Evolutionary conservation across 2,329 filamentous ascomycete genomes (phyloP), one percentile per base, ranked within the genome.

Genomic region (Scleromitrula shiraiana): DNA sequence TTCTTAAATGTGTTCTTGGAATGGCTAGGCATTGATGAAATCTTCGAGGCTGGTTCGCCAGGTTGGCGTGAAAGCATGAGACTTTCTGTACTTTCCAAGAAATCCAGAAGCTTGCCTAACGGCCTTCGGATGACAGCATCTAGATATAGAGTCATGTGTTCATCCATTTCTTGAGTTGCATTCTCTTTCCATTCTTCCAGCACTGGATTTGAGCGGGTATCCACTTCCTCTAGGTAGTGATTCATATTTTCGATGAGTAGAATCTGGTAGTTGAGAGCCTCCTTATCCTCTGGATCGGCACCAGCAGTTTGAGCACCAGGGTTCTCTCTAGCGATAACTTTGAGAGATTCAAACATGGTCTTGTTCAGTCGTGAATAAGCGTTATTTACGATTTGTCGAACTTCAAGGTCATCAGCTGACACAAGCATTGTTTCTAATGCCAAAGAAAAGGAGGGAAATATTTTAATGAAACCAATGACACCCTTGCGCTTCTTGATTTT

Each of bases 221-320:
- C 88, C 7, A 95, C 85, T 65, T 96, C 90, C 64, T 97, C 90
- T 9, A 93, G 73, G 68, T 95, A 97, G 67, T 95, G 89, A 63
- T 96, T 94, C 89, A 96, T 96, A 66, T 98, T 98, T 67, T 98
- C 91, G 57, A 98, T 97, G 46, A 97, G 76, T 27, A 97, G 76
- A 60, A 98, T 95, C 67, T 97, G 90, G 69, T 95, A 95, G 69
- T 97, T 97, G 52, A 98, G 77, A 5, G 89, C 88, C 66, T 96
- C 90, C 68, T 98, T 97, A 64, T 97, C 93, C 65, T 97, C 93
- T 1, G 79, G 77, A 58, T 86, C 83, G 51, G 41, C 68, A 69
- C 56, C 70, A 65, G 37, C 69, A 64, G 56, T 72, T 65, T 52
- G 71, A 64, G 49, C 64, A 49, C 67, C 72, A 23, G 70, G 80